Percentiles rank a stretch among this genome's conserved stretches.
Evolutionary conservation across 768 basidiomycete genomes (phyloP).

Genomic region (Termitomyces sp.): DNA sequence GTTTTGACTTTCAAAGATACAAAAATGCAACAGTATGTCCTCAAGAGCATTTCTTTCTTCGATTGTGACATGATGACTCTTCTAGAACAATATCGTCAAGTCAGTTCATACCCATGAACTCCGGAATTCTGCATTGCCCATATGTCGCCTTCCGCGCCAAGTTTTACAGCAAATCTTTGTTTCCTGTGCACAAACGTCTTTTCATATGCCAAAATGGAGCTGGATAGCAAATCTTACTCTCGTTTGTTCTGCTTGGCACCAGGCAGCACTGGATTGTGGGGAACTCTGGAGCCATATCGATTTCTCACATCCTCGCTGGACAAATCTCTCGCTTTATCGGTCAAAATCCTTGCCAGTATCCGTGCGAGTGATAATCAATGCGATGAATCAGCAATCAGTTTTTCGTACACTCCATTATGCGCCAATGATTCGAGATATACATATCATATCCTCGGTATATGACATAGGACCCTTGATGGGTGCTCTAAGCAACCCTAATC

Average conservation of each 20-base stretch:
- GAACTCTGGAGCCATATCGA: constrained; percentile 34
- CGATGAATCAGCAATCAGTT: constrained; percentile 23
- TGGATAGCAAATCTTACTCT: constrained; percentile 29
- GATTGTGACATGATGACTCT: neutral
- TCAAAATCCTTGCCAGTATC: constrained; percentile 27
- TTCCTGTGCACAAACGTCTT: constrained; percentile 16
- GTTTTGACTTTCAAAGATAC: neutral
- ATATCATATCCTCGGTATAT: constrained; percentile 27
- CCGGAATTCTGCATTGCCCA: constrained; percentile 5
- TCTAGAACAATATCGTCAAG: constrained; percentile 11
- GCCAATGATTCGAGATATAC: constrained; percentile 28
- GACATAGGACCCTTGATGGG: constrained; percentile 28
- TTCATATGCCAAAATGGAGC: constrained; percentile 22
- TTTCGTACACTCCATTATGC: constrained; percentile 28
- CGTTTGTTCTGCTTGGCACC: constrained; percentile 33
- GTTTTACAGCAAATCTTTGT: constrained; percentile 25
- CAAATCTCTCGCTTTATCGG: constrained; percentile 22
- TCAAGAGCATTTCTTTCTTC: neutral
- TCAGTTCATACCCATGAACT: constrained; percentile 11
- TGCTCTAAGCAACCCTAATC: constrained; percentile 28
- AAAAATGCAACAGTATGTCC: neutral
- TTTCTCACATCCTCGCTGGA: constrained; percentile 30
- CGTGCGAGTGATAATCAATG: constrained; percentile 23
- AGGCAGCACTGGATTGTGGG: constrained; percentile 22
- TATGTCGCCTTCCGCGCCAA: constrained; percentile 21